phyloP scores from a whole-genome alignment of 257 asterid genomes.

The Solanum medicagineum region DNA sequence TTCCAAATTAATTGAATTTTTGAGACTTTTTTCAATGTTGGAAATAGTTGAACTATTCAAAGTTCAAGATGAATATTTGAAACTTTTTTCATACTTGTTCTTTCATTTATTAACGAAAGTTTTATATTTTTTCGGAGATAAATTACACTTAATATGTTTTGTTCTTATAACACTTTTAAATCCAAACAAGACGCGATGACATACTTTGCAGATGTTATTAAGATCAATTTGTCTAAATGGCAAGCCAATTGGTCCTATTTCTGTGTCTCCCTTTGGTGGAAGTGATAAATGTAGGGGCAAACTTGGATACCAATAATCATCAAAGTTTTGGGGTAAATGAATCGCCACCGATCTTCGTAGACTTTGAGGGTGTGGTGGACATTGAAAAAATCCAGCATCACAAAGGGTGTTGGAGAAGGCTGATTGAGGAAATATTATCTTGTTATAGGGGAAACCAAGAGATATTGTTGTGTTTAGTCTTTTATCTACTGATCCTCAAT shows the following conservation, averaged over 20 bases:
- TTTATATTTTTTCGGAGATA: too few species aligned
- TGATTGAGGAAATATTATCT: constrained; percentile 54
- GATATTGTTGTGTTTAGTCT: constrained; percentile 54
- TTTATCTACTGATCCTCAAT: constrained; percentile 27
- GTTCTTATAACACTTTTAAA: constrained; percentile 33
- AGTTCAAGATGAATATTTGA: too few species aligned
- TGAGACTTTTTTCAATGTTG: too few species aligned
- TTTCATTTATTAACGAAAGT: too few species aligned
- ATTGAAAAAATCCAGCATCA: constrained; percentile 50
- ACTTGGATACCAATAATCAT: constrained; percentile 41
- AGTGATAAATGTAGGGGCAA: constrained; percentile 39
- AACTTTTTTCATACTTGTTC: too few species aligned
- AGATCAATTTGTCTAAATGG: constrained; percentile 41
- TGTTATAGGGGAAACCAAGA: constrained; percentile 35
- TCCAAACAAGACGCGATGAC: constrained; percentile 30
- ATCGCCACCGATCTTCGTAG: constrained; percentile 46
- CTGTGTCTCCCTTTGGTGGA: constrained; percentile 26
- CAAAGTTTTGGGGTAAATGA: constrained; percentile 65
- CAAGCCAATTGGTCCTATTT: constrained; percentile 32
- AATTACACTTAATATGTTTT: constrained; percentile 9
- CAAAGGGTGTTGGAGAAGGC: constrained; percentile 69
- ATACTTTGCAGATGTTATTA: constrained; percentile 3
- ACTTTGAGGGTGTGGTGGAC: constrained; percentile 61
- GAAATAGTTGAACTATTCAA: too few species aligned
- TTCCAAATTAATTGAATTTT: too few species aligned